Conservation (phyloP, 2,329 filamentous ascomycete genomes). For the Basipetospora chlamydospora region DNA sequence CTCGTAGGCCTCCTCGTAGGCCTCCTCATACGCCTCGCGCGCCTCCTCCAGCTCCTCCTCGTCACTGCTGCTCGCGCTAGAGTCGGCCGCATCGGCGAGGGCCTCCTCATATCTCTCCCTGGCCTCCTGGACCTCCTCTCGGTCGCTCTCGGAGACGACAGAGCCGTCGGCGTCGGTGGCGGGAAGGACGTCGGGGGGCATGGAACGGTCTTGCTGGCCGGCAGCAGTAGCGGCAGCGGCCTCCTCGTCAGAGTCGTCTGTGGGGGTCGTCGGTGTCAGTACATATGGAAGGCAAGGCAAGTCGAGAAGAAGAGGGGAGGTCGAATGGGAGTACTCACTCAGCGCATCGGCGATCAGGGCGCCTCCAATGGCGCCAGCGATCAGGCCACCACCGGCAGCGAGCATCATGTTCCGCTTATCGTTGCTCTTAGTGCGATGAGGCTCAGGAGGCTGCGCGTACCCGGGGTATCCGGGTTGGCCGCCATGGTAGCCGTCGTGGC, state of each 20-base stretch:
- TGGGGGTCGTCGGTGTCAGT: background rate
- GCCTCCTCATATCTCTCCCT: conserved; percentile 29
- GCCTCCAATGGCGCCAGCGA: conserved; percentile 40
- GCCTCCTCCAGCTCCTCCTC: conserved; percentile 37
- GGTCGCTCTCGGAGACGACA: conserved; percentile 26
- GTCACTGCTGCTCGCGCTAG: conserved; percentile 35
- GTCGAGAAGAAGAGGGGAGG: no score
- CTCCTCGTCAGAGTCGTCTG: background rate
- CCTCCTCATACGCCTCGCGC: conserved; percentile 33
- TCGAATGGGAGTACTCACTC: conserved; percentile 21
- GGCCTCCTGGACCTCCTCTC: conserved; percentile 26
- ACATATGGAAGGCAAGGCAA: no score
- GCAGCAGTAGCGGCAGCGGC: background rate
- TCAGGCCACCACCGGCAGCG: conserved; percentile 44
- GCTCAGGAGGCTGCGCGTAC: conserved; percentile 10
- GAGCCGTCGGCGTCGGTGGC: conserved; percentile 24
- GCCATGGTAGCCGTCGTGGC: conserved; percentile 11
- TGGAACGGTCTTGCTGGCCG: conserved; percentile 9
- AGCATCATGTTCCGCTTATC: conserved; percentile 40
- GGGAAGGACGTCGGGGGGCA: conserved; percentile 21
- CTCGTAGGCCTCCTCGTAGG: conserved; percentile 29
- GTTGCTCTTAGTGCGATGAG: conserved; percentile 22
- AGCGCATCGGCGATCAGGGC: conserved; percentile 42
- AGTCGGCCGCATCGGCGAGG: conserved; percentile 22
- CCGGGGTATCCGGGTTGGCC: conserved; percentile 7